Base-by-base conservation (phyloP, 78 protist genomes). In the Carpediemonas membranifera region DNA sequence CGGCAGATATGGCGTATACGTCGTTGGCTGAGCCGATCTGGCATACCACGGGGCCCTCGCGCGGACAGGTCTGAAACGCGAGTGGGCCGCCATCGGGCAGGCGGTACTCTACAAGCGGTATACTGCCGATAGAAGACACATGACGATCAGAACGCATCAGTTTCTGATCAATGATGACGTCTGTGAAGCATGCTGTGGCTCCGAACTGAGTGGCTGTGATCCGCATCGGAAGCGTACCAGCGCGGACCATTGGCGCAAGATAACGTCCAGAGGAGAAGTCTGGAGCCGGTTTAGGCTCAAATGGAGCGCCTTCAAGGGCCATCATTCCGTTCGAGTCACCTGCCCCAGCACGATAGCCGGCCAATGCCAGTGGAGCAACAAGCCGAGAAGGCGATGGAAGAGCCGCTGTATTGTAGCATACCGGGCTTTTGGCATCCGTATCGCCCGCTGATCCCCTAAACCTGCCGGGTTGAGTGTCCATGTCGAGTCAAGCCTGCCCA, bases 171-270 rank as follows among this genome's bases (percentile, higher is more conserved):
- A 78, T 60, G 13, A 74, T 33, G 51, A 73, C 83, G n/a, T 78
- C 80, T 24, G 70, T 51, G 44, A 73, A 78, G 0, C 65, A 68
- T 1, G 74, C 74, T 37, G 74, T 79, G n/a, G 76, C 65, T 37
- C 83, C 83, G 57, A 73, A 52, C 16, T 59, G 55, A 5, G 14
- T 28, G 27, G 81, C 67, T 11, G 57, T 31, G 1, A 68, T 11
- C 58, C 81, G 62, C 69, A 76, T 71, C 16, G 81, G 81, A 0
- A 73, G 71, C 27, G 81, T 76, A 7, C 78, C 77, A 15, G 71
- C 77, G 25, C 81, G 35, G 36, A 76, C 81, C 81, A 76, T 76
- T 3, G 81, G 81, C 53, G 81, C 81, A 67, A 76, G 58, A n/a
- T n/a, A n/a, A n/a, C n/a, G n/a, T n/a, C n/a, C n/a, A n/a, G n/a